Evolutionary conservation across 2,329 filamentous ascomycete species (phyloP), one percentile per base, ranked within the genome.

Genomic region (Passalora sequoiae): DNA sequence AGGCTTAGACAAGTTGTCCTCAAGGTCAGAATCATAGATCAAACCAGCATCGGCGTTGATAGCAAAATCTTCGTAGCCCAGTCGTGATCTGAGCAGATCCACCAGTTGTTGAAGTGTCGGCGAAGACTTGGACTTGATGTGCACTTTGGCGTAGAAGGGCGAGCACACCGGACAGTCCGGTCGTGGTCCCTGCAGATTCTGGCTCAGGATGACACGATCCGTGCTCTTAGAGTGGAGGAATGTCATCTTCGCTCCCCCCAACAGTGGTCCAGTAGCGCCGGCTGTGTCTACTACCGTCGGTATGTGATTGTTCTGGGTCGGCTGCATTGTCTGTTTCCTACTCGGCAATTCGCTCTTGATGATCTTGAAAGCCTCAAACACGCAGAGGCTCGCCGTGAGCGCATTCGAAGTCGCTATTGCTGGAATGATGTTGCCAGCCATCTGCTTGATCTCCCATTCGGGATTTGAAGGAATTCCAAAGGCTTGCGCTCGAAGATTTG

Each of bases 391-490:
- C 12, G 92, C 92, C 1, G 92, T 91, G 64, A 97, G 94, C 12
- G 92, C 92, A 64, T 98, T 98, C 0, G 92, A 97, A 0, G 92
- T 98, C 4, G 92, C 92, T 61, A 98, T 98, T 2, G 92, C 92
- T 1, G 92, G 92, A 49, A 98, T 98, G 58, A 98, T 98, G 63
- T 98, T 98, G 41, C 92, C 92, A 3, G 92, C 92, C 91, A 97
- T 98, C 68, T 98, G 78, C 70, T 98, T 98, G 59, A 92, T 89
- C 61, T 97, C 89, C 60, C 97, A 98, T 46, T 94, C 88, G 16
- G 89, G 94, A 64, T 88, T 91, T 4, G 74, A 70, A 41, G 91
- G 85, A 45, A 98, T 95, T 43, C 82, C 84, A 61, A 98, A 98
- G n/a, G 94, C 76, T 17, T 79, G 74, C 1, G 91, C 92, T 32